phyloP scores from a whole-genome alignment of 352 stramenopile species.

The Phytophthora foliorum region DNA sequence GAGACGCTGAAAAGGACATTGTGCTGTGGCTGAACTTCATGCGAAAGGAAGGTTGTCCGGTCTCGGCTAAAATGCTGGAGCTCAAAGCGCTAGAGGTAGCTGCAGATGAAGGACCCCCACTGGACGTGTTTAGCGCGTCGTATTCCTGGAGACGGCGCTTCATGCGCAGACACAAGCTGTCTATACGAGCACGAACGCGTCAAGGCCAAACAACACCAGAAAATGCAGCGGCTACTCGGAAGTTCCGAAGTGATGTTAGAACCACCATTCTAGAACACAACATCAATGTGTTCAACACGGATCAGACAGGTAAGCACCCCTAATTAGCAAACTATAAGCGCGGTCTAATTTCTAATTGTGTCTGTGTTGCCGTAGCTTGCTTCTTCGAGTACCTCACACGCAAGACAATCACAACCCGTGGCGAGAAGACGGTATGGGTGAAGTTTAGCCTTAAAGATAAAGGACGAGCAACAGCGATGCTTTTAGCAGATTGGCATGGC shows the following conservation, averaged over 20 bases:
- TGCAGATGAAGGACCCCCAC: neutral
- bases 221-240: neutral
- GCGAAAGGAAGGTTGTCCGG: slow-evolving; percentile 6
- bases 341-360: neutral
- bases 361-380: neutral
- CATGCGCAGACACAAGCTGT: slow-evolving; percentile 11
- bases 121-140: slow-evolving; percentile 4
- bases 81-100: slow-evolving; percentile 14
- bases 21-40: slow-evolving; percentile 2
- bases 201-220: neutral
- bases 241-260: neutral
- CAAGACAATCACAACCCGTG: neutral
- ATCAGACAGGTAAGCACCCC: neutral
- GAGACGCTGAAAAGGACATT: slow-evolving; percentile 2
- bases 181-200: slow-evolving; percentile 2
- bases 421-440: neutral
- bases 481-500: neutral
- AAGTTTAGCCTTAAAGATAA: neutral
- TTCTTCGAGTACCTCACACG: neutral
- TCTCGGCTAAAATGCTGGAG: slow-evolving; percentile 4
- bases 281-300: neutral
- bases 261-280: neutral
- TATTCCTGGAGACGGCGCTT: slow-evolving; percentile 5
- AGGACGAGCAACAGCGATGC: neutral
- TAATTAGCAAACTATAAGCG: neutral